Evolutionary conservation across 495 filamentous ascomycete genomes (phyloP).

Genomic region (Cetradonia linearis): DNA sequence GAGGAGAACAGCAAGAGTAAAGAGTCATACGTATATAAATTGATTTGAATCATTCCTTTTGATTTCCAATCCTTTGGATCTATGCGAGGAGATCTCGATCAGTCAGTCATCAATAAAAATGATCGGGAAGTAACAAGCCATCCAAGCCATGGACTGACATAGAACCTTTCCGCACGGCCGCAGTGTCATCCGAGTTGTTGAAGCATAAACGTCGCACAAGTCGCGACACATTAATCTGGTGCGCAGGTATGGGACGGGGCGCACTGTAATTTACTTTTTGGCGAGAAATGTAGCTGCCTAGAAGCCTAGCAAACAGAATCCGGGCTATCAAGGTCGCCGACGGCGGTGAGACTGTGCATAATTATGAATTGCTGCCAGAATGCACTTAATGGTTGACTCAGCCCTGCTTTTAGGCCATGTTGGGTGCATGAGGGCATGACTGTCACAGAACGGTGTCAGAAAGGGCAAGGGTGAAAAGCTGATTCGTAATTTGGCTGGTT

Average conservation of each 20-base stretch:
- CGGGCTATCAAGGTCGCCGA: not conserved
- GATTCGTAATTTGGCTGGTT: not conserved
- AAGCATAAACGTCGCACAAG: too few relatives aligned
- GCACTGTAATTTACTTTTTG: slow-evolving; percentile 1
- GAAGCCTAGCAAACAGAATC: not conserved
- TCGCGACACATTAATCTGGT: not conserved
- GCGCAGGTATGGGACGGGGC: not conserved
- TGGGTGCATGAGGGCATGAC: not conserved
- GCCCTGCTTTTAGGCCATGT: slow-evolving; percentile 5
- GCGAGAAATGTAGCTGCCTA: not conserved
- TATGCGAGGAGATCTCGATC: not conserved
- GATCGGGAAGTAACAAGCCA: not conserved
- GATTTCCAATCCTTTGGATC: slow-evolving; percentile 2
- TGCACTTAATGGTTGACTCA: slow-evolving; percentile 10
- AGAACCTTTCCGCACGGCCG: not conserved
- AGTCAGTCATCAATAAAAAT: slow-evolving; percentile 2
- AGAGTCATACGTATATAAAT: slow-evolving; percentile 7
- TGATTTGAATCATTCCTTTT: not conserved
- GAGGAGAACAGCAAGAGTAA: not conserved
- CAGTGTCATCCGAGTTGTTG: not conserved
- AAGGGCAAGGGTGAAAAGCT: not conserved
- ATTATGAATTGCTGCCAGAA: not conserved
- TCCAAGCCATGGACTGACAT: not conserved
- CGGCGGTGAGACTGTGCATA: not conserved
- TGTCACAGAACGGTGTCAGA: not conserved